Base-by-base conservation (phyloP, 78 protist species). In the Dictyostelium intermedium region DNA sequence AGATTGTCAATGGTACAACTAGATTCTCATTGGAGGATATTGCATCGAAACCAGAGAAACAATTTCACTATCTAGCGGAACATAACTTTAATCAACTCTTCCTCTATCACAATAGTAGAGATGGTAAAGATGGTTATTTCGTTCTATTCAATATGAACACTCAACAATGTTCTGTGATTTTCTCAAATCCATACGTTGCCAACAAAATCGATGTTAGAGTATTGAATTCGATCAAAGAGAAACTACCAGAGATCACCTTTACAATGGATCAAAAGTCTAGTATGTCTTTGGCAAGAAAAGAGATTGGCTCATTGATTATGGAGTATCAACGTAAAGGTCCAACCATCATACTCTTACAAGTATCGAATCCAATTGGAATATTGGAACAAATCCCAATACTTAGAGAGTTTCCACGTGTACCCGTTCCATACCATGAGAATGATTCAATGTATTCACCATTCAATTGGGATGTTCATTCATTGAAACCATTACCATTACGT, bases 91-190 rank as follows among this genome's bases (percentile, higher is more conserved):
- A 74, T 27, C 80, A 79, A 69, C 60, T 92, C 14, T 95, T 73
- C 34, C 25, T 95, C 20, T 89, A 89, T 73, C 82, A 92, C 85
- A 74, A 43, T 73, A 85, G 61, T 23, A 92, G 85, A 53, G 86
- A 84, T 60, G 95, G 97, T 11, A 92, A 66, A 69, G 94, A 89
- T 47, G 94, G 91, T 39, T 16, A 94, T 11, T 84, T 82, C 25
- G 95, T 82, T 9, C n/a, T 97, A 0, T 77, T 83, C 84, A 43
- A 84, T 77, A 11, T 91, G 60, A 74, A 32, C 32, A 47, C 2
- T 10, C 50, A 83, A 13, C 34, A 39, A 1, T 93, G 81, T n/a
- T 72, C 86, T 1, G 27, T 95, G 4, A 1, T 82, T 14, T 82
- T 83, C 25, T 84, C 70, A 0, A 92, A 95, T 66, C 83, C 97